Percentiles rank a stretch among this genome's conserved stretches.
These are phyloP conservation scores for Microsporum ferrugineum DNA, from an alignment of 2,329 filamentous ascomycete genomes.

Conservation along the genomic window DNA sequence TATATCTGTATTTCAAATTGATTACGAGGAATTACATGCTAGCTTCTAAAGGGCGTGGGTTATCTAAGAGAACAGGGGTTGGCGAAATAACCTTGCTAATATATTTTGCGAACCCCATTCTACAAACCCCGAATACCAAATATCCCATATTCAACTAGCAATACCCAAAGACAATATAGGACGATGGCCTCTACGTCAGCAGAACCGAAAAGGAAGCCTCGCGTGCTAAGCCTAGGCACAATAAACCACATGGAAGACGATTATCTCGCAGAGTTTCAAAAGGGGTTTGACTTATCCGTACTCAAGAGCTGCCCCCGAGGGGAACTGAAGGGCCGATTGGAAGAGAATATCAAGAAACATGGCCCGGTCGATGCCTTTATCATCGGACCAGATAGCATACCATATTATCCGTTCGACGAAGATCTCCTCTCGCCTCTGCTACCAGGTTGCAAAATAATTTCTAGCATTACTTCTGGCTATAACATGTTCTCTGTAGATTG, in stretches of 20 bases:
- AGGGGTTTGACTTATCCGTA: constrained; percentile 32
- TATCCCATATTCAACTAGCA: not conserved
- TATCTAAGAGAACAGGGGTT: not conserved
- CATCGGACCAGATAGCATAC: constrained; percentile 39
- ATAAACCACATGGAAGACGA: constrained; percentile 31
- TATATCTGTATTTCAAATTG: not conserved
- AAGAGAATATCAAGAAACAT: constrained; percentile 23
- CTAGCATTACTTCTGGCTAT: constrained; percentile 39
- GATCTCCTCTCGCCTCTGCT: constrained; percentile 32
- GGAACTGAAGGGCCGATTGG: constrained; percentile 29
- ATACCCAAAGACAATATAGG: not conserved
- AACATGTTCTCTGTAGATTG: constrained; percentile 38
- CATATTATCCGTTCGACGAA: constrained; percentile 41
- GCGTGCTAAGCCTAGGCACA: constrained; percentile 34
- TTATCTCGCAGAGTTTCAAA: constrained; percentile 31
- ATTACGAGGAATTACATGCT: not conserved
- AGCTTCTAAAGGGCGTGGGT: not conserved
- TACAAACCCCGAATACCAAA: not conserved
- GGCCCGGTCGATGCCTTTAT: constrained; percentile 41
- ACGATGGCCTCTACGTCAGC: not conserved
- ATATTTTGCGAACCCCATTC: too few species aligned
- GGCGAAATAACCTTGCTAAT: not conserved
- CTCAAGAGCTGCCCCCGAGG: constrained; percentile 29
- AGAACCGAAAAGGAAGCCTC: constrained; percentile 23
- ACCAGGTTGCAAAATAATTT: constrained; percentile 37